phyloP scores from a whole-genome alignment of 2,329 filamentous ascomycete species.

The Simplicillium sp. region DNA sequence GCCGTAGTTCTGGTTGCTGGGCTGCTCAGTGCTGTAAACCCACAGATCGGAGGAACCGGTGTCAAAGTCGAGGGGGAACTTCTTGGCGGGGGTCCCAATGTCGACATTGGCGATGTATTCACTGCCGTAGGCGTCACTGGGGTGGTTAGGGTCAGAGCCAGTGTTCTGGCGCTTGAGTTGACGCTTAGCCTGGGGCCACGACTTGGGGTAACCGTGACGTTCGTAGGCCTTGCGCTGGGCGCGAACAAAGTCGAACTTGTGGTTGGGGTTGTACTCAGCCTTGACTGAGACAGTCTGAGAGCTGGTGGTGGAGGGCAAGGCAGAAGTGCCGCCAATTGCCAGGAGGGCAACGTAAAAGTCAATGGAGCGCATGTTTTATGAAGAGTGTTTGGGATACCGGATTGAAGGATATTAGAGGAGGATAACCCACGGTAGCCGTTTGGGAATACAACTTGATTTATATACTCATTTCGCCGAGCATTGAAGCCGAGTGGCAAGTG shows the following conservation, averaged over 20 bases:
- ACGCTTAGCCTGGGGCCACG: not conserved
- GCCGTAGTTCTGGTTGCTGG: conserved; percentile 14
- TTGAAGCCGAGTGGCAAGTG: no score
- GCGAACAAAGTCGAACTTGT: no score
- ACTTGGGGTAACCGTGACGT: no score
- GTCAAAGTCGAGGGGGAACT: conserved; percentile 28
- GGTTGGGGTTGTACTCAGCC: conserved; percentile 1
- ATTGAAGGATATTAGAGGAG: not conserved
- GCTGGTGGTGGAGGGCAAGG: not conserved
- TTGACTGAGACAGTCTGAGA: not conserved
- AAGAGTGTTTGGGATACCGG: not conserved
- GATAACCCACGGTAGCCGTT: no score
- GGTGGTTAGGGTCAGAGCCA: not conserved
- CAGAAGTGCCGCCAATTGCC: not conserved
- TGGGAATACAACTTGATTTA: no score
- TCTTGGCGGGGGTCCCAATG: conserved; percentile 23
- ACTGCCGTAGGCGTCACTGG: not conserved
- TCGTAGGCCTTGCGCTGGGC: no score
- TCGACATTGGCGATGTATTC: conserved; percentile 3
- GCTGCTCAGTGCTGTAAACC: conserved; percentile 22
- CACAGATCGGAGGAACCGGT: conserved; percentile 32
- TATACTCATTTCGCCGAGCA: no score
- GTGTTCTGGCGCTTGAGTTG: not conserved
- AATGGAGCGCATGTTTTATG: not conserved
- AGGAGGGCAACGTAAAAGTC: not conserved